Conservation (phyloP, 371 early-diverging fungal genomes). For the Mucor piriformis region DNA sequence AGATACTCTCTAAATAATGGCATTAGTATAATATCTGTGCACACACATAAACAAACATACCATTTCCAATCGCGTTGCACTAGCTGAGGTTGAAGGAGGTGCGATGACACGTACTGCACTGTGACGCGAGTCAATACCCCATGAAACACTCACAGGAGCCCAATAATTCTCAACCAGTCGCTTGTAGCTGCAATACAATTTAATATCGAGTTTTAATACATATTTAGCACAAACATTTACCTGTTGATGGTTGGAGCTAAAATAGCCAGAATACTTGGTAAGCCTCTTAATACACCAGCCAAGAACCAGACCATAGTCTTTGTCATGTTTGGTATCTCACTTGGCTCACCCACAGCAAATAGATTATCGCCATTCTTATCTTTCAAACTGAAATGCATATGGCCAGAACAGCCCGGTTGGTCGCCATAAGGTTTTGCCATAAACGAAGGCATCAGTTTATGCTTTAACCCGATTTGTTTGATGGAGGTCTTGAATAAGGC, state of each 20-base stretch:
- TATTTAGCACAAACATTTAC: constrained; percentile 21
- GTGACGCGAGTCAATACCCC: constrained; percentile 81
- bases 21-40: constrained; percentile 6
- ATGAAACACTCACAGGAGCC: constrained; percentile 85
- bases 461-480: constrained; percentile 75
- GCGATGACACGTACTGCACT: constrained; percentile 78
- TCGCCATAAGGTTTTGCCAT: constrained; percentile 85
- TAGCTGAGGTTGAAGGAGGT: constrained; percentile 69
- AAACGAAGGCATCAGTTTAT: constrained; percentile 77
- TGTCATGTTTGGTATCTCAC: constrained; percentile 48
- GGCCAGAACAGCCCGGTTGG: constrained; percentile 84
- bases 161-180: constrained; percentile 83
- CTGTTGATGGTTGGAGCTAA: constrained; percentile 84
- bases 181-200: constrained; percentile 64
- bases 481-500: constrained; percentile 78
- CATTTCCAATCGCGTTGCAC: constrained; percentile 75
- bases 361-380: constrained; percentile 51
- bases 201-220: background rate
- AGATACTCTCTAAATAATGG: constrained; percentile 60
- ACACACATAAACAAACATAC: constrained; percentile 23
- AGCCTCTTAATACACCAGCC: constrained; percentile 74
- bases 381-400: constrained; percentile 77
- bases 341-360: constrained; percentile 48
- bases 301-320: constrained; percentile 66
- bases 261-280: constrained; percentile 77